Conservation (phyloP, 2,329 filamentous ascomycete species). For the Pyricularia sp. region DNA sequence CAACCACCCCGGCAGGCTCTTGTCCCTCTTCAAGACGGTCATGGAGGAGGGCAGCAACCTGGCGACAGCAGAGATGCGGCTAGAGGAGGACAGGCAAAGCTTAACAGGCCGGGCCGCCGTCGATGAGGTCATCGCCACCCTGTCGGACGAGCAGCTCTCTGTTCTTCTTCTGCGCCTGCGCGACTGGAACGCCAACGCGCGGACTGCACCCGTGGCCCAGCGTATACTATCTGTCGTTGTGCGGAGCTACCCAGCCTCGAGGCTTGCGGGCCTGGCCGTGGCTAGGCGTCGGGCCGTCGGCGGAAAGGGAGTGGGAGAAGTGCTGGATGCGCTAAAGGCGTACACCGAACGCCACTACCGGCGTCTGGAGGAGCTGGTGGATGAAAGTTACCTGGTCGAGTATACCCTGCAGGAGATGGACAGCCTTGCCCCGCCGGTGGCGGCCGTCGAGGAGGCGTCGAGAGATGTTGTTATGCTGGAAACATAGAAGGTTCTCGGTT, state of each 20-base stretch:
- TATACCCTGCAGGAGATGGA: conserved; percentile 95
- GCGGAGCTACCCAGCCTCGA: conserved; percentile 68
- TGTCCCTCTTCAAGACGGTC: conserved; percentile 75
- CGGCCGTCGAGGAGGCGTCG: background rate
- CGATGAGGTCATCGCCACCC: conserved; percentile 69
- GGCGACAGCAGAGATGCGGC: background rate
- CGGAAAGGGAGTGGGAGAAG: conserved; percentile 58
- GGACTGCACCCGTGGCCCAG: conserved; percentile 78
- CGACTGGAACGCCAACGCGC: conserved; percentile 96
- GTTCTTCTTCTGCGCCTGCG: conserved; percentile 70
- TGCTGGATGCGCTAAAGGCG: conserved; percentile 75
- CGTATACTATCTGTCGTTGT: conserved; percentile 73
- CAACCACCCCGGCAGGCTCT: conserved; percentile 83
- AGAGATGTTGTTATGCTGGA: conserved; percentile 16
- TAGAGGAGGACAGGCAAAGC: conserved; percentile 24
- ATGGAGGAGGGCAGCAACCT: conserved; percentile 45
- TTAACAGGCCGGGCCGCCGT: conserved; percentile 60
- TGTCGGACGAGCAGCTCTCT: conserved; percentile 82
- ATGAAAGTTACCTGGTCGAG: conserved; percentile 90
- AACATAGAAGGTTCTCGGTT: background rate
- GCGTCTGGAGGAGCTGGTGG: conserved; percentile 78
- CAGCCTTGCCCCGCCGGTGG: conserved; percentile 41
- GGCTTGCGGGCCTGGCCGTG: conserved; percentile 62
- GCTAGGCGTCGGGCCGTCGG: conserved; percentile 31
- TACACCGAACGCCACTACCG: conserved; percentile 94